Conservation (phyloP, 2,329 filamentous ascomycete species). For the Trichoderma sp. region DNA sequence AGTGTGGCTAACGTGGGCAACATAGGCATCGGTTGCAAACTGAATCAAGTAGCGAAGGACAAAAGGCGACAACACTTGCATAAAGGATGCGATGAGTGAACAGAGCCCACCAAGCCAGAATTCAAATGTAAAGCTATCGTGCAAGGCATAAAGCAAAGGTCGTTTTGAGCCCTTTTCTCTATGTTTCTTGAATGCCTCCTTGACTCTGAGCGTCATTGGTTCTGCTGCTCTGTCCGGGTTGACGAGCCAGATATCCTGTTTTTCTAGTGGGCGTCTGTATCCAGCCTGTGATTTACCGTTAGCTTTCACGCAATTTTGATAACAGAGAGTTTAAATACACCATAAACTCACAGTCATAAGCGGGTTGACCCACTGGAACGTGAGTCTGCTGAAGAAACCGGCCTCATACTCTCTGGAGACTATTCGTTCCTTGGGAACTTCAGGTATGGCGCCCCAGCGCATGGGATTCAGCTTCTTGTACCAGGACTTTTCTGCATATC, state of each 20-base stretch:
- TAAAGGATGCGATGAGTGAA: conserved; percentile 70
- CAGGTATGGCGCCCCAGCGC: conserved; percentile 60
- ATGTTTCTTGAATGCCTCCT: conserved; percentile 70
- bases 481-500: conserved; percentile 59
- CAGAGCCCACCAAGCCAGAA: conserved; percentile 84
- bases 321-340: neutral
- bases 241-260: conserved; percentile 85
- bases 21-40: conserved; percentile 80
- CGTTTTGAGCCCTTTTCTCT: conserved; percentile 69
- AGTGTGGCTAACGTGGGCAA: conserved; percentile 55
- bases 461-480: conserved; percentile 65
- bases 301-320: neutral
- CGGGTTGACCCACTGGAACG: conserved; percentile 89
- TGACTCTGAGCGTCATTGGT: conserved; percentile 67
- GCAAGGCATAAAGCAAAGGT: conserved; percentile 77
- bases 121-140: conserved; percentile 83
- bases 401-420: conserved; percentile 73
- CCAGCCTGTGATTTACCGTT: conserved; percentile 60
- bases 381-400: conserved; percentile 72
- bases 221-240: conserved; percentile 79
- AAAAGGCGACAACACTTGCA: conserved; percentile 84
- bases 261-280: conserved; percentile 80
- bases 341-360: conserved; percentile 71
- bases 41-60: conserved; percentile 82
- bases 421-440: conserved; percentile 57